Conservation (phyloP, 2,329 filamentous ascomycete species). For the Botrytis medusae region DNA sequence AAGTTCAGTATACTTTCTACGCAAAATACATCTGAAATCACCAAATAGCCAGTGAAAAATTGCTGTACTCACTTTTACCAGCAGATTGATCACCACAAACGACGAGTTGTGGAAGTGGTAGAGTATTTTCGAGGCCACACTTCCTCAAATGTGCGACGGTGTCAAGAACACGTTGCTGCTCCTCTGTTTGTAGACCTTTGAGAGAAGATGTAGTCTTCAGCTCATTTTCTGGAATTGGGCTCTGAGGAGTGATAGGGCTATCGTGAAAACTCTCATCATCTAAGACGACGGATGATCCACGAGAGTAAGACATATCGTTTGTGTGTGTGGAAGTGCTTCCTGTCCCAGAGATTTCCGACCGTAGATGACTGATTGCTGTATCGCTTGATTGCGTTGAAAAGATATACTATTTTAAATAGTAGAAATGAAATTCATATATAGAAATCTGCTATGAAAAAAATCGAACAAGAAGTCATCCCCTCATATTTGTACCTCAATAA, state of each 20-base stretch:
- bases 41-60: background rate
- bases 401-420: background rate
- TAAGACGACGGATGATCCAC: background rate
- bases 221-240: background rate
- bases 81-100: conserved; percentile 65
- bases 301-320: background rate
- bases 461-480: background rate
- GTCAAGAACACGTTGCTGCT: conserved; percentile 58
- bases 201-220: conserved; percentile 27
- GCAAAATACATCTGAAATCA: background rate
- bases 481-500: background rate
- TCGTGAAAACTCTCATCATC: background rate
- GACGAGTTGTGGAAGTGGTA: conserved; percentile 58
- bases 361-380: background rate
- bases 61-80: conserved; percentile 49
- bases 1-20: background rate
- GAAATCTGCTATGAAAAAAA: background rate
- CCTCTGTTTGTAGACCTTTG: conserved; percentile 43
- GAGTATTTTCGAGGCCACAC: conserved; percentile 52
- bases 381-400: background rate
- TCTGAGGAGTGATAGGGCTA: background rate
- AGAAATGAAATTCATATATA: background rate
- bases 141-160: conserved; percentile 57
- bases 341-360: background rate
- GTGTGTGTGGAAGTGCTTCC: background rate